Percentiles rank a stretch among this genome's conserved stretches.
phyloP scores from a whole-genome alignment of 1,284 basidiomycete genomes.

The Ceraceosorus guamensis region DNA sequence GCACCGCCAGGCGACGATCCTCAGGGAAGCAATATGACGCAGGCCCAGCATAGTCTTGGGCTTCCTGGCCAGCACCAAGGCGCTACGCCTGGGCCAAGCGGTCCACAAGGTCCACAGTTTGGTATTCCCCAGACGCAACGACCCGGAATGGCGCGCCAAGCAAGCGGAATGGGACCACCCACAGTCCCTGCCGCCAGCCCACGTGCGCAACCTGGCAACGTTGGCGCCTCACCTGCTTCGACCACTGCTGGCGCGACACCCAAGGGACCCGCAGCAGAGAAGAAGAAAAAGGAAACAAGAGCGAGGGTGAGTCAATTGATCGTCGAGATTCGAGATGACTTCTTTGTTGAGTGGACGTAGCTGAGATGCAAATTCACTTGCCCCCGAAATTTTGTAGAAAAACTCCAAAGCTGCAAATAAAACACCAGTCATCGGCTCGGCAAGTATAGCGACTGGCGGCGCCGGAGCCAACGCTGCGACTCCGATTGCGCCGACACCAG shows the following conservation, averaged over 20 bases:
- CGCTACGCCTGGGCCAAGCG: background rate
- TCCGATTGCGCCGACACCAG: slow-evolving; percentile 25
- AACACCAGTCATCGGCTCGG: slow-evolving; percentile 25
- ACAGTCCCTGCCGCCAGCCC: slow-evolving; percentile 14
- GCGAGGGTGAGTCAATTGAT: slow-evolving; percentile 9
- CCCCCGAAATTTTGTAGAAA: slow-evolving; percentile 3
- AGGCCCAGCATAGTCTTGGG: background rate
- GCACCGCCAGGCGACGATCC: background rate
- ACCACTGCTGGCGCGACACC: slow-evolving; percentile 23
- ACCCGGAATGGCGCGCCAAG: background rate
- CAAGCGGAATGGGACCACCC: slow-evolving; percentile 28
- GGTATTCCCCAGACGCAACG: background rate
- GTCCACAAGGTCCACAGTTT: background rate
- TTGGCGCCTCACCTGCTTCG: slow-evolving; percentile 11
- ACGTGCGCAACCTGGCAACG: slow-evolving; percentile 11
- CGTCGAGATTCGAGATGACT: background rate
- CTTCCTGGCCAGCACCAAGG: background rate
- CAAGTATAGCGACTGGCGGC: slow-evolving; percentile 16
- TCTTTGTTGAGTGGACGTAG: background rate
- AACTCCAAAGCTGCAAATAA: slow-evolving; percentile 20
- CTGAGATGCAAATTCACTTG: background rate
- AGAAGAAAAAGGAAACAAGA: slow-evolving; percentile 31
- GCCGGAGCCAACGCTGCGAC: slow-evolving; percentile 18
- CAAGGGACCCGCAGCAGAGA: slow-evolving; percentile 27
- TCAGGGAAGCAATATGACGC: background rate